Conservation (phyloP, 495 filamentous ascomycete species). For the Platismatia glauca region DNA sequence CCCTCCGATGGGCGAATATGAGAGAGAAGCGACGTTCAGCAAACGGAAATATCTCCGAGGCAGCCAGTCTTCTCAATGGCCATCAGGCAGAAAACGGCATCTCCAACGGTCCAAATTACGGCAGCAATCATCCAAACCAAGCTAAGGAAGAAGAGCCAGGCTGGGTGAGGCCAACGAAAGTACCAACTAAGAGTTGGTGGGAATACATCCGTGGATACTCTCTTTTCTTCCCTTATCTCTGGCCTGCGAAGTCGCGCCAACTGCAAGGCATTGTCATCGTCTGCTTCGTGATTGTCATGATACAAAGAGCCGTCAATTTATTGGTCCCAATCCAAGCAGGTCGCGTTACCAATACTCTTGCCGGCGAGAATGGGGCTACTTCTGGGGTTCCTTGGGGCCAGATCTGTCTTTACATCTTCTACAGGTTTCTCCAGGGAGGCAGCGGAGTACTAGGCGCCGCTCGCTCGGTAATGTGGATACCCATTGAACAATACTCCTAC, state of each 20-base stretch:
- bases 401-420: conserved; percentile 71
- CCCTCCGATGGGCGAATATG: conserved; percentile 24
- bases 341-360: conserved; percentile 58
- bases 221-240: conserved; percentile 88
- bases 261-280: conserved; percentile 69
- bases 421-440: conserved; percentile 76
- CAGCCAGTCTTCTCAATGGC: conserved; percentile 43
- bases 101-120: conserved; percentile 45
- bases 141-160: conserved; percentile 28
- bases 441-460: conserved; percentile 78
- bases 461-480: conserved; percentile 83
- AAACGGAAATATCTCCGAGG: conserved; percentile 40
- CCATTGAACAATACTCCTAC: conserved; percentile 92
- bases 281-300: conserved; percentile 66
- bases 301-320: conserved; percentile 73
- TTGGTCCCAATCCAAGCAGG: conserved; percentile 71
- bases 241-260: conserved; percentile 66
- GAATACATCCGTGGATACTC: conserved; percentile 79
- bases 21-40: conserved; percentile 16
- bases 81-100: conserved; percentile 36
- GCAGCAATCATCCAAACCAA: conserved; percentile 32
- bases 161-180: conserved; percentile 59
- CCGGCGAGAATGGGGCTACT: conserved; percentile 29
- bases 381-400: conserved; percentile 51
- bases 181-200: conserved; percentile 68